phyloP scores from a whole-genome alignment of 179 eudicot genomes.

The Actinidia chinensis region DNA sequence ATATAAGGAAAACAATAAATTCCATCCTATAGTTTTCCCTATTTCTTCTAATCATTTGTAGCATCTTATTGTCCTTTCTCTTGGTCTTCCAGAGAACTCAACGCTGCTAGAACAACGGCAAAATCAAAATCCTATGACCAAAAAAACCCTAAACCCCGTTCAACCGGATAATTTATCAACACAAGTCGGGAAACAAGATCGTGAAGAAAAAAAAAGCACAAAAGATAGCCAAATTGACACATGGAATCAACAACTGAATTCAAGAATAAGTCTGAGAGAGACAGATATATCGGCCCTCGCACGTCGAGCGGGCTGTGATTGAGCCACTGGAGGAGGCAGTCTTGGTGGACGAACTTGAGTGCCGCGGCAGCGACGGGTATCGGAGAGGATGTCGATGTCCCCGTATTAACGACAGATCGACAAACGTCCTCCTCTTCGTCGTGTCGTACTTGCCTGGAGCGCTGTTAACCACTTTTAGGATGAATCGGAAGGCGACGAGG shows the following conservation, averaged over 20 bases:
- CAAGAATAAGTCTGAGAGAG: not conserved
- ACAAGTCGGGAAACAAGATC: not conserved
- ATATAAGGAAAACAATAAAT: not conserved
- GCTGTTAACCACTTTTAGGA: conserved; percentile 16
- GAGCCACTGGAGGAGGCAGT: conserved; percentile 99
- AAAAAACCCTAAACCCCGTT: conserved; percentile 1
- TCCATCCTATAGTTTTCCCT: not conserved
- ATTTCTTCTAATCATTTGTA: not conserved
- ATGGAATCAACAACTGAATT: not conserved
- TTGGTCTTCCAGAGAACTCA: no score
- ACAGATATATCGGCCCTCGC: conserved; percentile 56
- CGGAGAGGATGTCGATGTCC: conserved; percentile 78
- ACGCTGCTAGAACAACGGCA: not conserved
- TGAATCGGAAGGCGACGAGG: conserved; percentile 31
- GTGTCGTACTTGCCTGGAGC: conserved; percentile 41
- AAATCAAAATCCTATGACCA: not conserved
- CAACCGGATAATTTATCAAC: not conserved
- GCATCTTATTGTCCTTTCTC: not conserved
- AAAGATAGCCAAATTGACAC: not conserved
- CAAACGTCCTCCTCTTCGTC: conserved; percentile 90
- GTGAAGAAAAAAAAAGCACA: not conserved
- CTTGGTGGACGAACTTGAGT: conserved; percentile 96
- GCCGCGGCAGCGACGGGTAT: conserved; percentile 97
- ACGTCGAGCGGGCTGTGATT: conserved; percentile 93
- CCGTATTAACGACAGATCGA: conserved; percentile 91